These are phyloP conservation scores for Magnusiomyces tetraspermus DNA, from an alignment of 1,139 yeast genomes.

Conservation along the genomic window DNA sequence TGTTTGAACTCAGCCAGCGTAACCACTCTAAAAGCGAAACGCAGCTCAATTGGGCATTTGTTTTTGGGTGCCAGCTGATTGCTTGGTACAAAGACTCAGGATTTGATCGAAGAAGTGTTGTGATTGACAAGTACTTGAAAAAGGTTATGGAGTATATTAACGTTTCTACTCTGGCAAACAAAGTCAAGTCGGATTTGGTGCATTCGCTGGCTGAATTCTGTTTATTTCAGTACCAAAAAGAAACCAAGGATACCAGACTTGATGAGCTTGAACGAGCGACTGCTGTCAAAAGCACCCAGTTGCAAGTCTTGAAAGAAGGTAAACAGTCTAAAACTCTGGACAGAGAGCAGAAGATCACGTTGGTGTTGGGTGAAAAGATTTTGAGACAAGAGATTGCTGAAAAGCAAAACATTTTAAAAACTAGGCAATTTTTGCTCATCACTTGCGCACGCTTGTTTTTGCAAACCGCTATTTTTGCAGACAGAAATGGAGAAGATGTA, in stretches of 20 bases:
- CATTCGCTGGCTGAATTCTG: constrained; percentile 68
- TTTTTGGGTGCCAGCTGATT: constrained; percentile 9
- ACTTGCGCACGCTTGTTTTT: constrained; percentile 57
- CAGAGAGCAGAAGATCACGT: background rate
- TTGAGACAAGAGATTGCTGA: constrained; percentile 44
- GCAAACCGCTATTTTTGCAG: constrained; percentile 40
- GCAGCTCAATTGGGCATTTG: constrained; percentile 6
- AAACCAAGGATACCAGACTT: constrained; percentile 33
- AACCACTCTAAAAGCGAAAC: background rate
- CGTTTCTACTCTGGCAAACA: constrained; percentile 18
- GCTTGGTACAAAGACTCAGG: constrained; percentile 14
- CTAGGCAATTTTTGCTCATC: constrained; percentile 39
- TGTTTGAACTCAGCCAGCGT: background rate
- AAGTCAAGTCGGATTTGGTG: constrained; percentile 38
- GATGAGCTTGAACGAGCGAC: constrained; percentile 27
- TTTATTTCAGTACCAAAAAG: constrained; percentile 49
- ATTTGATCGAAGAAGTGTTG: constrained; percentile 8
- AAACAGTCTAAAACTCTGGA: background rate
- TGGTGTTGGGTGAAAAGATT: constrained; percentile 35
- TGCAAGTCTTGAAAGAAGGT: constrained; percentile 18
- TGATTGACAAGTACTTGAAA: constrained; percentile 10
- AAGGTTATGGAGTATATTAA: constrained; percentile 16
- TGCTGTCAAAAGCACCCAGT: constrained; percentile 11
- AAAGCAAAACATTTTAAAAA: constrained; percentile 34
- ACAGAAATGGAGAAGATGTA: constrained; percentile 46